phyloP scores from a whole-genome alignment of 495 filamentous ascomycete genomes.

The Penicillium tannophilum region DNA sequence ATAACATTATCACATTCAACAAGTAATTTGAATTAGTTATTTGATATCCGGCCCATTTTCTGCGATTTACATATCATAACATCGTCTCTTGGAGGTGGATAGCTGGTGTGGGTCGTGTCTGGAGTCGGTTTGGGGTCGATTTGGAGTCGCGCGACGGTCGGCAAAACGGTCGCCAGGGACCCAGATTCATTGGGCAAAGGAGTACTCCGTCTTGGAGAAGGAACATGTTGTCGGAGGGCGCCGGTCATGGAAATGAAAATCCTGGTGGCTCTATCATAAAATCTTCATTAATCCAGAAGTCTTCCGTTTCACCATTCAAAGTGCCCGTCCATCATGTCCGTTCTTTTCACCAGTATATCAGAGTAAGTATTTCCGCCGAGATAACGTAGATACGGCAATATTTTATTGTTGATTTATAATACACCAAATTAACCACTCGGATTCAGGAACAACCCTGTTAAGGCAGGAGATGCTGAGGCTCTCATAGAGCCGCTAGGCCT shows the following conservation, averaged over 20 bases:
- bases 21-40: neutral
- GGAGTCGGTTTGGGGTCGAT: constrained; percentile 18
- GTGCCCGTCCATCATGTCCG: constrained; percentile 27
- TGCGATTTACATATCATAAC: neutral
- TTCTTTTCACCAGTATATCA: constrained; percentile 38
- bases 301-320: neutral
- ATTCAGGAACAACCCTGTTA: constrained; percentile 31
- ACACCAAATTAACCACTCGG: constrained; percentile 5
- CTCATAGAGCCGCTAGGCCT: constrained; percentile 29
- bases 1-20: neutral
- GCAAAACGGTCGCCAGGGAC: constrained; percentile 6
- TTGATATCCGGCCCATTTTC: neutral
- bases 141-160: constrained; percentile 15
- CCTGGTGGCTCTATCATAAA: constrained; percentile 11
- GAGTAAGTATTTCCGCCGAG: constrained; percentile 18
- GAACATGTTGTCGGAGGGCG: constrained; percentile 9
- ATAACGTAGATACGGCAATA: neutral
- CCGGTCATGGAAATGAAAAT: constrained; percentile 9
- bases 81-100: constrained; percentile 1
- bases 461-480: constrained; percentile 29
- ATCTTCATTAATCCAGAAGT: constrained; percentile 5
- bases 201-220: neutral
- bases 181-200: constrained; percentile 5
- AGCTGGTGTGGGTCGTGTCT: neutral
- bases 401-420: neutral